Percentiles rank a stretch among this genome's conserved stretches.
Conservation (phyloP, 164 flowering plant genomes). For the Cinnamomum micranthum region DNA sequence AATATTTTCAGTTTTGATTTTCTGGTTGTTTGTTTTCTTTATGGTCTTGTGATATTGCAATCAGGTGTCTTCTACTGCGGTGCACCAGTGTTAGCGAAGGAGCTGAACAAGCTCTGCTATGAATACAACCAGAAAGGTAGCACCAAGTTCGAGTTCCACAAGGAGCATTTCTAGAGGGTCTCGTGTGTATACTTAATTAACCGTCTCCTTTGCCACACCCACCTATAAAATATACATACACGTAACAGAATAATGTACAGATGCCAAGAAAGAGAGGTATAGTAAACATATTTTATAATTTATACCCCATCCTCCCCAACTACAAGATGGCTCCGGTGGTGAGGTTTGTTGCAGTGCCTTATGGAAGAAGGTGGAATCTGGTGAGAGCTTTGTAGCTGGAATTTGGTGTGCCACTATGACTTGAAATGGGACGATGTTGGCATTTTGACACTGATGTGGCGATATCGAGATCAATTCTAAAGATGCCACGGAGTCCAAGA, state of each 20-base stretch:
- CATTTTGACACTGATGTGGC: no score
- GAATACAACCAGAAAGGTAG: conserved; percentile 78
- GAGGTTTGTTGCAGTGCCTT: no score
- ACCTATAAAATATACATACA: not conserved
- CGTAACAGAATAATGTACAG: not conserved
- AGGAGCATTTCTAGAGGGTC: conserved; percentile 63
- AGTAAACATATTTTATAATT: not conserved
- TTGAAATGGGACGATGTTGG: no score
- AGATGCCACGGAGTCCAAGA: no score
- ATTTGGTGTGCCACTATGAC: no score
- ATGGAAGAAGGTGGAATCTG: no score
- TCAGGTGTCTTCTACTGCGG: conserved; percentile 96
- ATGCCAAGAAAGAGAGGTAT: not conserved
- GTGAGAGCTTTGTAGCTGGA: no score
- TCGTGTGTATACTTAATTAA: not conserved
- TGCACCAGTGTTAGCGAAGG: conserved; percentile 70
- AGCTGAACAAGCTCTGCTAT: conserved; percentile 63
- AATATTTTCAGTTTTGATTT: no score
- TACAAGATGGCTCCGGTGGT: no score
- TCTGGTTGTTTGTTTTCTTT: not conserved
- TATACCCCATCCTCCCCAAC: no score
- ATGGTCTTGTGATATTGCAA: not conserved
- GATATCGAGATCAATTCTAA: no score
- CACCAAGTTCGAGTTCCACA: conserved; percentile 84
- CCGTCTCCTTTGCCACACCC: not conserved